phyloP scores from a whole-genome alignment of 768 basidiomycete genomes.

The Kwoniella bestiolae region DNA sequence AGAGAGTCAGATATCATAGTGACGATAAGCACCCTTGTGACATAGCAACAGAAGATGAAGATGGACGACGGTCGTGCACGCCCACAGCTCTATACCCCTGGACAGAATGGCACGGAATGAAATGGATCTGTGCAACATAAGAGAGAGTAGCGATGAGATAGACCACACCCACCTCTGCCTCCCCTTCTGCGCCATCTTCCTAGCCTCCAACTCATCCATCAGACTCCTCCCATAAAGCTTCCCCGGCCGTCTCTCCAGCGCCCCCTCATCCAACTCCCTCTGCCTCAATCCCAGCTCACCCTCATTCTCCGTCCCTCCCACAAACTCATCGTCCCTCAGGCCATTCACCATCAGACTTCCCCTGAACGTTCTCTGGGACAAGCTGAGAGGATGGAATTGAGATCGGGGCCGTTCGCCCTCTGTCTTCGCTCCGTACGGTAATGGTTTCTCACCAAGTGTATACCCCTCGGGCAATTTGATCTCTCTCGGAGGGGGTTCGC shows the following conservation, averaged over 20 bases:
- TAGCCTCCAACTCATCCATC: constrained; percentile 83
- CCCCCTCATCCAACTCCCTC: constrained; percentile 39
- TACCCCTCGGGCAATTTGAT: constrained; percentile 57
- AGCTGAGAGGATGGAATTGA: constrained; percentile 59
- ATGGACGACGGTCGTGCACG: constrained; percentile 15
- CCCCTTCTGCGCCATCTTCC: constrained; percentile 79
- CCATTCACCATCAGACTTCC: constrained; percentile 75
- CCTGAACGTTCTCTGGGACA: constrained; percentile 84
- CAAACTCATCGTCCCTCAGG: constrained; percentile 65
- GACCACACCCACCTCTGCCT: constrained; percentile 71
- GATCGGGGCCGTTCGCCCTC: constrained; percentile 25
- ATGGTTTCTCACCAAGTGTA: constrained; percentile 71
- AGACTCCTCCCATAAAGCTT: constrained; percentile 72
- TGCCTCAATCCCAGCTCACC: constrained; percentile 64
- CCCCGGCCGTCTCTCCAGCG: constrained; percentile 46
- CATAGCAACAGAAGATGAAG: constrained; percentile 5
- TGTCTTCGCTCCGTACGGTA: constrained; percentile 74
- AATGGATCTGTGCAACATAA: too few species aligned
- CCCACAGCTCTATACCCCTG: too few species aligned
- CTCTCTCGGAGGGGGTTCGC: constrained; percentile 40
- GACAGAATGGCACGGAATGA: too few species aligned
- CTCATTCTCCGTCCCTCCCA: constrained; percentile 76
- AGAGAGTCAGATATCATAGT: too few species aligned
- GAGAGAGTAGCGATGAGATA: too few species aligned
- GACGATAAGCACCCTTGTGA: too few species aligned